These are phyloP conservation scores for Vicia sativa DNA, from an alignment of 306 rosid genomes.

Conservation along the genomic window DNA sequence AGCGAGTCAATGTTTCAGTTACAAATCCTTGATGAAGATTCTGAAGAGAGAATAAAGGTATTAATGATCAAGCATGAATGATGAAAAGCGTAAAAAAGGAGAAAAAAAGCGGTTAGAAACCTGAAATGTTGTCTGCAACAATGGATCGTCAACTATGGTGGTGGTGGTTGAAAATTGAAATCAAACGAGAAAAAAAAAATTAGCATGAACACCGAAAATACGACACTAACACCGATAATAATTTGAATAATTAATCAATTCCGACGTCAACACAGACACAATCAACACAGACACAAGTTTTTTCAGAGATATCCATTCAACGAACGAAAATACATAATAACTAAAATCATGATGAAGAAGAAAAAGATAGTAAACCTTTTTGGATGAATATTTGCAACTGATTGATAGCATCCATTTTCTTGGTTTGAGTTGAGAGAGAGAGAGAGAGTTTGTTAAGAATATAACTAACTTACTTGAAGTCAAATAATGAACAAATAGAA, in stretches of 20 bases:
- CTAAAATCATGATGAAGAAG: not conserved
- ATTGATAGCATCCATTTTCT: slow-evolving; percentile 50
- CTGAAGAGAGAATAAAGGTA: slow-evolving; percentile 38
- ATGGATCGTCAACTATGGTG: slow-evolving; percentile 59
- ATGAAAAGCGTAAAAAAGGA: too few relatives aligned
- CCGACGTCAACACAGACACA: too few relatives aligned
- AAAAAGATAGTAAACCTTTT: slow-evolving; percentile 42
- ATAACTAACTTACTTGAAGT: too few relatives aligned
- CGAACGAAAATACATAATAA: not conserved
- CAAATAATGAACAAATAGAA: too few relatives aligned
- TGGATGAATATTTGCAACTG: slow-evolving; percentile 57
- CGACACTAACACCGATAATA: too few relatives aligned
- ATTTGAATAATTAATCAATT: too few relatives aligned
- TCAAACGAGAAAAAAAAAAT: not conserved
- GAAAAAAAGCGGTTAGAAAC: slow-evolving; percentile 32
- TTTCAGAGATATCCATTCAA: too few relatives aligned
- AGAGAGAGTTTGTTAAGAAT: too few relatives aligned
- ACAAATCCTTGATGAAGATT: slow-evolving; percentile 82
- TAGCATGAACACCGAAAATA: too few relatives aligned
- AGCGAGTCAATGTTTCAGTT: slow-evolving; percentile 64
- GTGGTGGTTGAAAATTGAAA: slow-evolving; percentile 19
- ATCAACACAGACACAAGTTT: too few relatives aligned
- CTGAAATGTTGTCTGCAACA: slow-evolving; percentile 66
- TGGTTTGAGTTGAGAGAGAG: too few relatives aligned
- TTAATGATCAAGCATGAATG: too few relatives aligned